Evolutionary conservation across 202 grass and related monocot species (phyloP).

Genomic region (Alloteropsis angusta): DNA sequence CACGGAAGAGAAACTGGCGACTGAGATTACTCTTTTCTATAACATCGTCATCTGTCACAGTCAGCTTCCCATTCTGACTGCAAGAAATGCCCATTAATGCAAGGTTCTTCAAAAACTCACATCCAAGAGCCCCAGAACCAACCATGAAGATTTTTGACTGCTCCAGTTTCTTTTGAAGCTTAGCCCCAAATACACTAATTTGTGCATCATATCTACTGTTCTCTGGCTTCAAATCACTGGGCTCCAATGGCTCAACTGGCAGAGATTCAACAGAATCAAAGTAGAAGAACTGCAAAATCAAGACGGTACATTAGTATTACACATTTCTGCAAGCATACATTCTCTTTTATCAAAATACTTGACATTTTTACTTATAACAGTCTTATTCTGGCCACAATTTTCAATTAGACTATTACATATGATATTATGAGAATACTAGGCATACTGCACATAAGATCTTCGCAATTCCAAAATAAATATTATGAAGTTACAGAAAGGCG

Average conservation of each 20-base stretch:
- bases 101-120: slow-evolving; percentile 92
- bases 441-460: not conserved
- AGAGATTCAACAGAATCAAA: slow-evolving; percentile 91
- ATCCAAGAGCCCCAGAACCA: slow-evolving; percentile 87
- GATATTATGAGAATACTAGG: not conserved
- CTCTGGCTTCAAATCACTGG: slow-evolving; percentile 49
- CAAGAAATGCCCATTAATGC: slow-evolving; percentile 90
- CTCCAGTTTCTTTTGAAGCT: slow-evolving; percentile 77
- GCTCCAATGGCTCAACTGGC: slow-evolving; percentile 60
- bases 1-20: slow-evolving; percentile 90
- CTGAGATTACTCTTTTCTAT: slow-evolving; percentile 98
- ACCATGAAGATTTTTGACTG: slow-evolving; percentile 87
- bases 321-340: not conserved
- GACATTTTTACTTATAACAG: not conserved
- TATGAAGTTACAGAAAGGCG: not conserved
- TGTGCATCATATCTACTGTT: slow-evolving; percentile 77
- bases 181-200: slow-evolving; percentile 82
- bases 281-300: slow-evolving; percentile 76
- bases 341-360: not conserved
- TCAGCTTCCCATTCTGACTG: slow-evolving; percentile 53
- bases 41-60: slow-evolving; percentile 87
- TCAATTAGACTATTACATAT: not conserved
- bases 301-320: not conserved
- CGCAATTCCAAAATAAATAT: not conserved
- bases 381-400: not conserved